These are phyloP conservation scores for Zancudomyces culisetae DNA, from an alignment of 371 early-diverging fungal species.

Conservation along the genomic window DNA sequence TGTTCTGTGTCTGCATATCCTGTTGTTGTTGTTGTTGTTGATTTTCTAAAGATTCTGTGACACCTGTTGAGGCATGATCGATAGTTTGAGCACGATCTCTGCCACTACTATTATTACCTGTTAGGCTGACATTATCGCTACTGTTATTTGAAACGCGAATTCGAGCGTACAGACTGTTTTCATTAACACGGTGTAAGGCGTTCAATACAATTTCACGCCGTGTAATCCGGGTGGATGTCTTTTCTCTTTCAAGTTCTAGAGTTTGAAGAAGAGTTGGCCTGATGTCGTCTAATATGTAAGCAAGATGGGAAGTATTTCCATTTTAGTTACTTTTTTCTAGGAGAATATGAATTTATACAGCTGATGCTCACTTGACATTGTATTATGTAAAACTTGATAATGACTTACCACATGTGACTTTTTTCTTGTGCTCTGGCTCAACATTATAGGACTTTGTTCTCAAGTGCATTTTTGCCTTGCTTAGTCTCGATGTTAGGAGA, in stretches of 20 bases:
- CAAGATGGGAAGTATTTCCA: background rate
- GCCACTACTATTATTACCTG: no score
- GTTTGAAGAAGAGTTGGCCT: conserved; percentile 35
- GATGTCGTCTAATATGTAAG: conserved; percentile 34
- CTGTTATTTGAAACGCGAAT: no score
- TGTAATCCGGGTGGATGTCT: conserved; percentile 23
- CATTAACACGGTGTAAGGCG: conserved; percentile 7
- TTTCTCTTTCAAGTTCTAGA: conserved; percentile 20
- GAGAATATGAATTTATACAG: background rate
- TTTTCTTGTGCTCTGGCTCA: background rate
- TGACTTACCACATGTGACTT: background rate
- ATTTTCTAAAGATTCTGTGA: no score
- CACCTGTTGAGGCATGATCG: no score
- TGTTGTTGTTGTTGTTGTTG: no score
- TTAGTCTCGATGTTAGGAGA: background rate
- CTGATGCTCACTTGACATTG: background rate
- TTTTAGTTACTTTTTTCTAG: background rate
- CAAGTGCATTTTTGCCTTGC: background rate
- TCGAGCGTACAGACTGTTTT: no score
- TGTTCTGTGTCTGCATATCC: no score
- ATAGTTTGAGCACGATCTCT: no score
- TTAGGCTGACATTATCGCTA: no score
- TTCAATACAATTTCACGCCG: conserved; percentile 19
- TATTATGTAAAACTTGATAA: background rate
- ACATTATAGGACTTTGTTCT: background rate